Evolutionary conservation across 2,329 filamentous ascomycete species (phyloP).

Genomic region (Raffaelea ambrosiae): DNA sequence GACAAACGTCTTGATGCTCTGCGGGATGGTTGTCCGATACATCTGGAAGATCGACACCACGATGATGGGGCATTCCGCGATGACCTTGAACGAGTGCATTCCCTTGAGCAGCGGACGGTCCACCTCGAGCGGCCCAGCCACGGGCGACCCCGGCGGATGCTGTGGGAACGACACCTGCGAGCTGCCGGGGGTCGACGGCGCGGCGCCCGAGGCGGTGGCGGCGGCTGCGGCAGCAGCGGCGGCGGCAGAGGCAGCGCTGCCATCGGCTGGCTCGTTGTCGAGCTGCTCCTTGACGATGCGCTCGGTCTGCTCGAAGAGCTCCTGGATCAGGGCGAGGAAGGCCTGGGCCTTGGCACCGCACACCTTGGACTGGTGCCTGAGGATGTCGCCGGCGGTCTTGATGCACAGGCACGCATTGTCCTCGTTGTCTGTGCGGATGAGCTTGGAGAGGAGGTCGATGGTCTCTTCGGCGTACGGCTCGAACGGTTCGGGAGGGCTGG

Average conservation of each 20-base stretch:
- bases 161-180: slow-evolving; percentile 63
- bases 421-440: slow-evolving; percentile 90
- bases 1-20: slow-evolving; percentile 87
- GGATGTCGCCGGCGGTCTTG: slow-evolving; percentile 95
- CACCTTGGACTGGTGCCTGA: slow-evolving; percentile 82
- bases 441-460: slow-evolving; percentile 79
- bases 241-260: background rate
- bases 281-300: slow-evolving; percentile 92
- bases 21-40: slow-evolving; percentile 67
- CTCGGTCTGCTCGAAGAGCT: slow-evolving; percentile 93
- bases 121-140: slow-evolving; percentile 72
- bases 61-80: slow-evolving; percentile 96
- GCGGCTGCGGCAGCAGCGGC: slow-evolving; percentile 20
- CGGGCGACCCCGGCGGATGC: slow-evolving; percentile 73
- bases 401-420: slow-evolving; percentile 98
- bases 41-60: slow-evolving; percentile 97
- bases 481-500: slow-evolving; percentile 67
- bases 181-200: slow-evolving; percentile 59
- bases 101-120: slow-evolving; percentile 78
- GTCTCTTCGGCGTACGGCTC: slow-evolving; percentile 84
- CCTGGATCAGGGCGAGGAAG: slow-evolving; percentile 85
- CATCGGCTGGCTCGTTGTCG: slow-evolving; percentile 58
- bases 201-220: slow-evolving; percentile 30
- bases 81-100: slow-evolving; percentile 98
- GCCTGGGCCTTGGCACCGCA: slow-evolving; percentile 72